Base-by-base conservation (phyloP, 2,329 filamentous ascomycete genomes). In the Dothideomycetidae sp. region DNA sequence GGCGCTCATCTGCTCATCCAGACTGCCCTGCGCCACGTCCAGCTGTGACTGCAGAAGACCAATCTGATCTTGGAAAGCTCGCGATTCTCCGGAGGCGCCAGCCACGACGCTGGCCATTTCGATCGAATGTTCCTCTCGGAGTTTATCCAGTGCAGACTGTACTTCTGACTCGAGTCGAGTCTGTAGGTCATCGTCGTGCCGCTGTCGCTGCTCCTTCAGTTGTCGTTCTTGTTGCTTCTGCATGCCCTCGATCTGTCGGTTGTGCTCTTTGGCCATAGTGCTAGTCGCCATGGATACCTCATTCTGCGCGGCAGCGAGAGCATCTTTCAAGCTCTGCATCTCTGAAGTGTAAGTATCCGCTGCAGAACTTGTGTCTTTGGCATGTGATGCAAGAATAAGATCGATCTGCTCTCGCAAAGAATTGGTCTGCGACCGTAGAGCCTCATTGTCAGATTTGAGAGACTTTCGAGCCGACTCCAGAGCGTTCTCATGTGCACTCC, bases 401-500 rank as follows among this genome's bases (percentile, higher is more conserved):
- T 38, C 36, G 14, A 38, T 38, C 16, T 38, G 36, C 28, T 38
- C 36, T 2, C 36, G 29, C 13, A 38, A 19, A 7, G 36, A 38
- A 14, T 15, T n/a, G 21, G 31, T 29, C 31, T 38, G 36, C 3
- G 36, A 38, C 4, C 29, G 29, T n/a, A 38, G 36, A 11, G 36
- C 36, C 16, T 31, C 17, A 21, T 38, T 38, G 36, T 38, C 36
- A 18, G 36, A 10, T 17, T 38, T 13, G 10, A 38, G 16, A 11
- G 36, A 38, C 15, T 38, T 38, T 29, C 23, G 17, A 16, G 30
- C 15, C 17, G 36, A 17, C 3, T 15, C 11, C n/a, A 18, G 13
- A 10, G 36, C 26, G 17, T 11, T 14, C 17, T 16, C 13, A 21
- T 34, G 37, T 21, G 31, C 21, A 17, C 31, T 13, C 16, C 29